Conservation (phyloP, 1,139 yeast species). For the Tardiomyces blankii region DNA sequence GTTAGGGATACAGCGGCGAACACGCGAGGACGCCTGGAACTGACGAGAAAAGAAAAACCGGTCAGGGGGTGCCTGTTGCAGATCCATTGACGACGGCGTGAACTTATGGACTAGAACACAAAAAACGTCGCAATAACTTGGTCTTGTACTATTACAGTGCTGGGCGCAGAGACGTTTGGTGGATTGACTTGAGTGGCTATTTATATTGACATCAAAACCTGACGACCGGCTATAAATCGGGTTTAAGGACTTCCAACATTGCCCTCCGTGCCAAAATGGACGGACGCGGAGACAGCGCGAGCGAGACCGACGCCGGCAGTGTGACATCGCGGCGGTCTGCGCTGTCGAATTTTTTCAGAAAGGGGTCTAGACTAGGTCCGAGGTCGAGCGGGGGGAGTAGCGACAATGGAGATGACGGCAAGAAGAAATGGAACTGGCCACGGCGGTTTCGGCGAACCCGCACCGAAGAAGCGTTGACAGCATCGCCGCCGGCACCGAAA, state of each 20-base stretch:
- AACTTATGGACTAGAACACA: no score
- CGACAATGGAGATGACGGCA: background rate
- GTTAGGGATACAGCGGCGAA: background rate
- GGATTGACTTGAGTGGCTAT: no score
- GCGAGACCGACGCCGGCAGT: background rate
- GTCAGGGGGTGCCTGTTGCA: background rate
- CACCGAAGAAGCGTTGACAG: background rate
- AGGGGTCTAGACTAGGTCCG: background rate
- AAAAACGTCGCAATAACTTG: no score
- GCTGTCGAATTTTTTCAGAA: background rate
- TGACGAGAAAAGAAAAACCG: background rate
- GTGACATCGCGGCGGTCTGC: background rate
- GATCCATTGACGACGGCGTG: no score
- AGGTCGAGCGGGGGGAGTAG: background rate
- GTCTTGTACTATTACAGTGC: no score
- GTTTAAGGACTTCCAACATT: no score
- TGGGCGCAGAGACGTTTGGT: no score
- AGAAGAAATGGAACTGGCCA: background rate
- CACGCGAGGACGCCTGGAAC: background rate
- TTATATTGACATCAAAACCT: no score
- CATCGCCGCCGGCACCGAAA: background rate
- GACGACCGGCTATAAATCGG: no score
- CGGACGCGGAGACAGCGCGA: background rate
- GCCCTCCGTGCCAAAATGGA: no score
- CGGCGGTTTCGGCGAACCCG: background rate